Percentiles rank a stretch among this genome's conserved stretches.
Evolutionary conservation across 345 rosid genomes (phyloP).

Genomic region (Eucalyptus caleyi): DNA sequence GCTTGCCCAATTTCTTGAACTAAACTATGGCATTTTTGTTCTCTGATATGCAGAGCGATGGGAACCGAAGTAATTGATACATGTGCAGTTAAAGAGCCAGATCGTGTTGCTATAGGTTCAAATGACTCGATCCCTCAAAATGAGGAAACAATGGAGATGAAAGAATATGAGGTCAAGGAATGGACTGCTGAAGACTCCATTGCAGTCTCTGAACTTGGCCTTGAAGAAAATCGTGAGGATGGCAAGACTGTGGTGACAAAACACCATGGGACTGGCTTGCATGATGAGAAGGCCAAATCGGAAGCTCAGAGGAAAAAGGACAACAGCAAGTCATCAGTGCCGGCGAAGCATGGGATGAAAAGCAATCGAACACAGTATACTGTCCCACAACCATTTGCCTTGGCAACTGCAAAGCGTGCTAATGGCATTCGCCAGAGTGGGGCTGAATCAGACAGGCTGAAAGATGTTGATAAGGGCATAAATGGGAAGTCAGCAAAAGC

Average conservation of each 20-base stretch:
- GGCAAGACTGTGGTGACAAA: slow-evolving; percentile 1
- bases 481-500: not conserved
- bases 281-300: slow-evolving; percentile 2
- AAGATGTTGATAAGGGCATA: not conserved
- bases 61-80: not conserved
- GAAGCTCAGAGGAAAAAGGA: slow-evolving; percentile 13
- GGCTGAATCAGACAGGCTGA: not conserved
- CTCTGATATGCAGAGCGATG: not conserved
- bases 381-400: slow-evolving; percentile 37
- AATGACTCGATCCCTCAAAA: not conserved
- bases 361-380: not conserved
- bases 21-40: not conserved
- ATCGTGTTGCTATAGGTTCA: not conserved
- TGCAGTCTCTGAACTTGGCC: not conserved
- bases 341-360: slow-evolving; percentile 2
- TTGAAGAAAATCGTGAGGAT: slow-evolving; percentile 8
- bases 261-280: slow-evolving; percentile 4
- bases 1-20: not conserved
- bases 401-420: slow-evolving; percentile 40
- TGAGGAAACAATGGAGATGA: slow-evolving; percentile 22
- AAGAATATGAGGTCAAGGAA: slow-evolving; percentile 51
- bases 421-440: not conserved
- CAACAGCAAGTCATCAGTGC: slow-evolving; percentile 10
- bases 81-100: not conserved
- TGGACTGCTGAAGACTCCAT: slow-evolving; percentile 17